phyloP scores from a whole-genome alignment of 2,329 filamentous ascomycete species.

The Clarireedia hainanense region DNA sequence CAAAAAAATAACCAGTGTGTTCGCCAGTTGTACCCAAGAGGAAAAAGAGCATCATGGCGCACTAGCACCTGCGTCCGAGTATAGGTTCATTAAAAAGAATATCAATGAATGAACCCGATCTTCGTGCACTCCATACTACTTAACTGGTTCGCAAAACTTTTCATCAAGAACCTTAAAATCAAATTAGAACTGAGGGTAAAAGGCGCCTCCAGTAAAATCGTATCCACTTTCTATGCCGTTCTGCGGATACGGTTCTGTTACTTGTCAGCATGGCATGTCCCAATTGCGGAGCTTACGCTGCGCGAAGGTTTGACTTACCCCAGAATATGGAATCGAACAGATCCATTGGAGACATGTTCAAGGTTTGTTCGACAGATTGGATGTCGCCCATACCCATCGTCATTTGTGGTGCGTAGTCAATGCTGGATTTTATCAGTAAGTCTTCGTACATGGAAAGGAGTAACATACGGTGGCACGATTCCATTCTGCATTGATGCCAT shows the following conservation, averaged over 20 bases:
- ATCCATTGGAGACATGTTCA: constrained; percentile 60
- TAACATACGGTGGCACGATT: constrained; percentile 28
- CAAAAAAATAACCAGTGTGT: too few species aligned
- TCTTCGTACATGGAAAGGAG: neutral
- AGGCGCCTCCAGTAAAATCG: constrained; percentile 2
- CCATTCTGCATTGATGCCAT: constrained; percentile 61
- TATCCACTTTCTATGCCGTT: constrained; percentile 6
- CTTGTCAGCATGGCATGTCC: neutral
- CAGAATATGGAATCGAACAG: constrained; percentile 62
- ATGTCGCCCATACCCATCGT: constrained; percentile 33
- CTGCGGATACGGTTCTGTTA: constrained; percentile 5
- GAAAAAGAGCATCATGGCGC: too few species aligned
- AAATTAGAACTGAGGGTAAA: constrained; percentile 1
- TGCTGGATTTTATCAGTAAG: constrained; percentile 16
- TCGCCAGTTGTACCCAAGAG: too few species aligned
- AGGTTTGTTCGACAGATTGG: constrained; percentile 43
- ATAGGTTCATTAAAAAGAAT: neutral
- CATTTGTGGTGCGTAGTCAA: constrained; percentile 33
- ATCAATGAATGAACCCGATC: neutral
- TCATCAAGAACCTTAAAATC: neutral
- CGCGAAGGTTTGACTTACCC: constrained; percentile 38
- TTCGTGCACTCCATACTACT: neutral
- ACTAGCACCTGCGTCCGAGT: too few species aligned
- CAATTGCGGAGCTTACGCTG: neutral
- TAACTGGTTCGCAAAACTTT: neutral